A percentile compares a stretch with the other conserved stretches of the same genome.
Evolutionary conservation across 1,139 yeast species (phyloP).

Genomic region (Pichia sp.): DNA sequence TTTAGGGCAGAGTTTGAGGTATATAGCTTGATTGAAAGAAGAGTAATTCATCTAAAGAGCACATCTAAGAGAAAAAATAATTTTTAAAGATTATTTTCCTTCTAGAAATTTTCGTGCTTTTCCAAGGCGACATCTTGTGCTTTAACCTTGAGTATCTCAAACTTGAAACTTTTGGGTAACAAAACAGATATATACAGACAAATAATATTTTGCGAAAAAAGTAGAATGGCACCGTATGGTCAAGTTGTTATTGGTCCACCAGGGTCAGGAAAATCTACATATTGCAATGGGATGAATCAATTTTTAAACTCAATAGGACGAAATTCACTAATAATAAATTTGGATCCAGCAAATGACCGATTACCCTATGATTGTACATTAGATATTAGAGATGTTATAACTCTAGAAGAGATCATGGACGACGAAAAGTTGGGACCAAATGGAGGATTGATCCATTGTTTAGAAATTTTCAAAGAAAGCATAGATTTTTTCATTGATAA

Average conservation of each 20-base stretch:
- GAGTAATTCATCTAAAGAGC: not conserved
- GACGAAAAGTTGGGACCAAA: constrained; percentile 85
- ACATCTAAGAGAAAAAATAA: not conserved
- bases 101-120: not conserved
- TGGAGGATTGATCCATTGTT: constrained; percentile 88
- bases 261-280: constrained; percentile 95
- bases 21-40: too few species aligned
- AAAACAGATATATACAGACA: too few species aligned
- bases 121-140: not conserved
- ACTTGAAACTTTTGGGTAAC: too few species aligned
- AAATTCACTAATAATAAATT: constrained; percentile 71
- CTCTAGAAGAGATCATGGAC: constrained; percentile 86
- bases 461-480: constrained; percentile 52
- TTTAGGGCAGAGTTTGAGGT: too few species aligned
- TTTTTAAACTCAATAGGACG: constrained; percentile 92
- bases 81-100: not conserved
- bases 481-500: constrained; percentile 57
- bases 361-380: constrained; percentile 77
- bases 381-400: constrained; percentile 83
- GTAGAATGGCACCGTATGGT: constrained; percentile 59
- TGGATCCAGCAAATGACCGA: constrained; percentile 93
- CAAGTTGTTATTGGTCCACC: constrained; percentile 97
- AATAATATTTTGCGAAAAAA: not conserved
- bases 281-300: constrained; percentile 87
- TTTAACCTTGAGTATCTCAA: too few species aligned